Evolutionary conservation across 805 yeast genomes (phyloP), one percentile per base, ranked within the genome.

Genomic region (Candida rishiriensis): DNA sequence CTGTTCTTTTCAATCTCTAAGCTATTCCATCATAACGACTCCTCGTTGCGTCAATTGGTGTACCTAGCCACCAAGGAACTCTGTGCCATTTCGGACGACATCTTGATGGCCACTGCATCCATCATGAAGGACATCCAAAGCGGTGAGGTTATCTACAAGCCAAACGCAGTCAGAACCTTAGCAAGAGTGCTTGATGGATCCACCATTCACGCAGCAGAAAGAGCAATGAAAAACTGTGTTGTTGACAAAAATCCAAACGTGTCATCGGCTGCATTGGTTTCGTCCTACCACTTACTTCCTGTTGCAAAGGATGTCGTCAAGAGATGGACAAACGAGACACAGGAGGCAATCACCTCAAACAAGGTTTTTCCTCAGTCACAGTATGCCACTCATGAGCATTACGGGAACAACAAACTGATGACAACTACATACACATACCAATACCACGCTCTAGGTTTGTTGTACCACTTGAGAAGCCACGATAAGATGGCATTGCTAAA

Each of bases 121-220:
- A 90, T 93, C 61, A 93, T 93, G 97, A 90, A 90, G 69, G 99
- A 93, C 69, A 88, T 93, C 43, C 97, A 95, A 69, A 83, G 82
- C 53, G 91, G 91, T 45, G 95, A 88, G 47, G 71, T 79, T 51
- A 71, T 88, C 49, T 89, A 85, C 68, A 88, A 89, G 61, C 97
- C 99, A 44, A 85, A 93, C 62, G 98, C 99, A 18, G 85, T 93
- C 51, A 81, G 99, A 65, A 85, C 98, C 0, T 75, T 93, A 57
- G 81, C 90, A 16, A 79, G 95, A 52, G 96, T 93, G 32, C 75
- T 93, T 60, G 99, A 93, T 64, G 85, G 83, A 17, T 75, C 88
- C 29, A 90, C 96, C 10, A 95, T 95, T 38, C 90, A 88, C 55
- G 87, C 96, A 36, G 86, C 95, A 36, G 99, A 93, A 69, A 79